These are phyloP conservation scores for Arachnomyces sp. DNA, from an alignment of 2,329 filamentous ascomycete genomes.

Conservation along the genomic window DNA sequence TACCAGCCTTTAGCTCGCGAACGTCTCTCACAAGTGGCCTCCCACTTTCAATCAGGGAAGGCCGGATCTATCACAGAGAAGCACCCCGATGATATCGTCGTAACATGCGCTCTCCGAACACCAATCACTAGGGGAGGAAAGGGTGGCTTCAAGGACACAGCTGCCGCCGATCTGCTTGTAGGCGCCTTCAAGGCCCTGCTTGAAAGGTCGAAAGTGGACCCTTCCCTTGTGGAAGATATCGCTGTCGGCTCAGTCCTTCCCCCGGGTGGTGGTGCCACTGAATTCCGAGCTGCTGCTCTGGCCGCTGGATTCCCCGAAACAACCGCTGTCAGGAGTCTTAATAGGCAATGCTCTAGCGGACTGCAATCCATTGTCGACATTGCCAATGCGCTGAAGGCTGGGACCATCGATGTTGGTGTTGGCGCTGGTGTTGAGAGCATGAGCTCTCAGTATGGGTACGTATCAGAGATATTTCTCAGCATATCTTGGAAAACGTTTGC, in stretches of 20 bases:
- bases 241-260: slow-evolving; percentile 85
- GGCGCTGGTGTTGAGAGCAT: slow-evolving; percentile 97
- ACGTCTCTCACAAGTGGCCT: slow-evolving; percentile 52
- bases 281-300: slow-evolving; percentile 87
- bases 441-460: slow-evolving; percentile 81
- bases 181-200: slow-evolving; percentile 77
- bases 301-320: slow-evolving; percentile 84
- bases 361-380: slow-evolving; percentile 90
- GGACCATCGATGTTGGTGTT: slow-evolving; percentile 93
- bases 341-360: slow-evolving; percentile 90
- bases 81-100: slow-evolving; percentile 65
- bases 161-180: slow-evolving; percentile 74
- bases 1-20: slow-evolving; percentile 41
- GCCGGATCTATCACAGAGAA: slow-evolving; percentile 36
- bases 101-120: slow-evolving; percentile 86
- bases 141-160: slow-evolving; percentile 92
- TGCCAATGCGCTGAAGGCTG: slow-evolving; percentile 80
- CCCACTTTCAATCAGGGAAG: slow-evolving; percentile 43
- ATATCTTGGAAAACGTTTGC: neutral
- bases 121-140: slow-evolving; percentile 89
- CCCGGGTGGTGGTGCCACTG: slow-evolving; percentile 88
- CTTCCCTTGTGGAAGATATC: slow-evolving; percentile 81
- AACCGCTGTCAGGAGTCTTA: slow-evolving; percentile 78
- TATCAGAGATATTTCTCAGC: neutral
- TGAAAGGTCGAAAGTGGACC: slow-evolving; percentile 80